These are phyloP conservation scores for Nicotiana benthamiana DNA, from an alignment of 257 asterid species.

Conservation along the genomic window DNA sequence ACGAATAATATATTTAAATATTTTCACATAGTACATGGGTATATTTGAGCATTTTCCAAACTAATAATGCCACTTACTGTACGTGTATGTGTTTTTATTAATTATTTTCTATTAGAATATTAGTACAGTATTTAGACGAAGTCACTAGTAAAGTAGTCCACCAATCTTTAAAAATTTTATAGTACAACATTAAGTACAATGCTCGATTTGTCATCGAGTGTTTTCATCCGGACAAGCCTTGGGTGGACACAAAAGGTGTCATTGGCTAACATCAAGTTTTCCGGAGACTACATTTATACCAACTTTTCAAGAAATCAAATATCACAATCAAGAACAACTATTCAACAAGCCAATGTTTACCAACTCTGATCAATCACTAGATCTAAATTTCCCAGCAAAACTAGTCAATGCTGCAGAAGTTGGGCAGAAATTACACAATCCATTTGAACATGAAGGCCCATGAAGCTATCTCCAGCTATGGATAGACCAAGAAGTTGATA, in stretches of 20 bases:
- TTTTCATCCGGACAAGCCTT: slow-evolving; percentile 82
- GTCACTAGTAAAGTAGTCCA: neutral
- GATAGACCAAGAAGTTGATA: slow-evolving; percentile 7
- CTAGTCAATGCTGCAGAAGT: neutral
- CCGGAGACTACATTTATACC: slow-evolving; percentile 47
- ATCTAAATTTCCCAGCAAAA: slow-evolving; percentile 39
- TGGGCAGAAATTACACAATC: neutral
- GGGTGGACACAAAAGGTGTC: slow-evolving; percentile 84
- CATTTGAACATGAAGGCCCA: slow-evolving; percentile 14
- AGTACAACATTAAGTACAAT: slow-evolving; percentile 3
- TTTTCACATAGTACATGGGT: no score
- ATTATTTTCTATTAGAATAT: neutral
- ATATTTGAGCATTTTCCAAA: no score
- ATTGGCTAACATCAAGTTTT: slow-evolving; percentile 50
- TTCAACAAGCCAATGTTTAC: slow-evolving; percentile 35
- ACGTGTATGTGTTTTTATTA: no score
- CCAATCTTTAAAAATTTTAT: neutral
- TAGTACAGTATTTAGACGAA: neutral
- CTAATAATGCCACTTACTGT: no score
- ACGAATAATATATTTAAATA: no score
- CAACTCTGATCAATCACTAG: slow-evolving; percentile 20
- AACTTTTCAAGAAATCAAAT: slow-evolving; percentile 19
- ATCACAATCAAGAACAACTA: slow-evolving; percentile 16
- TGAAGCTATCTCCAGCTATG: slow-evolving; percentile 27
- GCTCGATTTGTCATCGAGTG: slow-evolving; percentile 64